phyloP scores from a whole-genome alignment of 2,329 filamentous ascomycete genomes.

The Botrytis tulipae region DNA sequence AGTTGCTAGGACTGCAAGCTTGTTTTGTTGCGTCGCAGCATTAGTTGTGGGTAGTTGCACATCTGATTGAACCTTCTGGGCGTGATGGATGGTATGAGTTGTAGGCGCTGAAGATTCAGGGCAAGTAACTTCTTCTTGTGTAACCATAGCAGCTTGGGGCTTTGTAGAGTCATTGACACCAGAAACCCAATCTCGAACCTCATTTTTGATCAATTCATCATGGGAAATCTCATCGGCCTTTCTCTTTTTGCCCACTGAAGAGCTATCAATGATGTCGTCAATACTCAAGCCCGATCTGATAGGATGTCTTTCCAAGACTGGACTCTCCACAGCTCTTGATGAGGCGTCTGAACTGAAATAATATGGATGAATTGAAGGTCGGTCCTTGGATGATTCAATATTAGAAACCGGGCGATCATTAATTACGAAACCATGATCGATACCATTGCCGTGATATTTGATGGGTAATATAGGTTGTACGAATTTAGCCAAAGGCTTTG shows the following conservation, averaged over 20 bases:
- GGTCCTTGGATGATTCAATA: not conserved
- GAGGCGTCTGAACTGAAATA: slow-evolving; percentile 19
- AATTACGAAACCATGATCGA: not conserved
- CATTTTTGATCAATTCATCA: slow-evolving; percentile 22
- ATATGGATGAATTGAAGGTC: slow-evolving; percentile 10
- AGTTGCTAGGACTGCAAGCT: not conserved
- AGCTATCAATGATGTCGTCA: slow-evolving; percentile 35
- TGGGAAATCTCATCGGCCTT: slow-evolving; percentile 37
- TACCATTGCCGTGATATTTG: not conserved
- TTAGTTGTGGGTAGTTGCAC: not conserved
- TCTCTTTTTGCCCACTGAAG: slow-evolving; percentile 30
- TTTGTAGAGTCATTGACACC: slow-evolving; percentile 3
- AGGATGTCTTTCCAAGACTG: slow-evolving; percentile 16
- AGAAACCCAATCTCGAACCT: slow-evolving; percentile 32
- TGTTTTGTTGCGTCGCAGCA: not conserved
- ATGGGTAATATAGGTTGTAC: not conserved
- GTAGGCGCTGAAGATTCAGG: not conserved
- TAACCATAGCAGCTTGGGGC: not conserved
- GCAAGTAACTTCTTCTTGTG: not conserved
- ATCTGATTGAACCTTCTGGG: not conserved
- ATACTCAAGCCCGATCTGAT: slow-evolving; percentile 35
- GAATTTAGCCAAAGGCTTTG: not conserved
- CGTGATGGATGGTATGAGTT: not conserved
- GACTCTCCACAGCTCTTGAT: slow-evolving; percentile 17
- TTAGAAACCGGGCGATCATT: not conserved